phyloP scores from a whole-genome alignment of 2,329 filamentous ascomycete species.

The Claviceps pazoutovae region DNA sequence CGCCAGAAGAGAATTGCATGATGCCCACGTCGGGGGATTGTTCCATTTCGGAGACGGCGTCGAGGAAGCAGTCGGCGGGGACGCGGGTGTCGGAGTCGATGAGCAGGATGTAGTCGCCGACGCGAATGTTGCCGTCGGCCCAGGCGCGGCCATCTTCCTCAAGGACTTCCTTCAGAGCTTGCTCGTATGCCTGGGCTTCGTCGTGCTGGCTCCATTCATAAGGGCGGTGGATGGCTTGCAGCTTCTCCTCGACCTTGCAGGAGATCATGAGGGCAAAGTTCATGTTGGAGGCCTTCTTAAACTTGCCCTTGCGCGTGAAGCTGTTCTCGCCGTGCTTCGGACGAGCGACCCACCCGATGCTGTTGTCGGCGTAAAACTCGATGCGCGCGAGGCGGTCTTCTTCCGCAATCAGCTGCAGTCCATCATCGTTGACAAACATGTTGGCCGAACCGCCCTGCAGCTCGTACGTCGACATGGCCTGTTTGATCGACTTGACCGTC shows the following conservation, averaged over 20 bases:
- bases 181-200: constrained; percentile 52
- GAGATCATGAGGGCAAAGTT: constrained; percentile 56
- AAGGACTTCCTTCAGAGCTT: constrained; percentile 50
- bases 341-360: constrained; percentile 55
- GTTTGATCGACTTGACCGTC: constrained; percentile 64
- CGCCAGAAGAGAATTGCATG: constrained; percentile 63
- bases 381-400: constrained; percentile 49
- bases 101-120: constrained; percentile 66
- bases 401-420: constrained; percentile 52
- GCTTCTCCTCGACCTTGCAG: constrained; percentile 56
- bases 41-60: constrained; percentile 72
- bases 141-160: constrained; percentile 56
- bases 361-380: constrained; percentile 55
- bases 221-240: constrained; percentile 40
- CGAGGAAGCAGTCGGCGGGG: constrained; percentile 61
- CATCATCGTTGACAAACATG: constrained; percentile 65
- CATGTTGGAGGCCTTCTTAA: constrained; percentile 62
- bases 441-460: constrained; percentile 66
- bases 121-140: constrained; percentile 74
- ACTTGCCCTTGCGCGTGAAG: constrained; percentile 50
- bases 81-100: constrained; percentile 73
- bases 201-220: constrained; percentile 54
- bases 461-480: constrained; percentile 64
- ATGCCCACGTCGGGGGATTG: constrained; percentile 66
- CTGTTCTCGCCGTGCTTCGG: constrained; percentile 49